Base-by-base conservation (phyloP, 192 early-diverging fungal genomes). In the Coemansia sp. region DNA sequence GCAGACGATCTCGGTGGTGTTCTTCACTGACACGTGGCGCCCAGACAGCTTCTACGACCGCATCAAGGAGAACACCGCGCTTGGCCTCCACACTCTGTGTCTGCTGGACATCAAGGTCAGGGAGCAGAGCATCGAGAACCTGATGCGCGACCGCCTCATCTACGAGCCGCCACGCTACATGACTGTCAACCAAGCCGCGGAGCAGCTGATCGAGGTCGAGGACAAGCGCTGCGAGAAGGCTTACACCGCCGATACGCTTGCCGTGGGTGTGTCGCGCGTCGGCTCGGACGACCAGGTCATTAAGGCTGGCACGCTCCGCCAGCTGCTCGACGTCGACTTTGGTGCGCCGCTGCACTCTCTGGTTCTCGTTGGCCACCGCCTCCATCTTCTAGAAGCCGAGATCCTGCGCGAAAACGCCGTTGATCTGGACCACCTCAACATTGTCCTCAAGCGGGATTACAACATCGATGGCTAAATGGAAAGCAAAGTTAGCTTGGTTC, bases 161-260 rank as follows among this genome's bases (percentile, higher is more conserved):
- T 99, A 93, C 78, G 97, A 99, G 81, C 94, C 95, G 14, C 97
- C 97, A 63, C 88, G 97, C 53, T 99, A 88, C 85, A 99, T 99
- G 97, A 92, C 93, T 11, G 87, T 96, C 61, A 96, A 97, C 82
- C 87, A 89, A 66, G 92, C 92, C n/a, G 85, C 94, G 43, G 86
- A 91, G 65, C 95, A 99, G 75, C 81, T 99, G 63, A 77, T 99
- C 13, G 95, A 97, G 81, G 85, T 97, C 36, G 94, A 96, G 74
- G 93, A 93, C 14, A 87, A 82, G 19, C 87, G 93, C 34, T 46
- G 74, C 8, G 89, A 90, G 64, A 83, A 88, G 20, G 92, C 89
- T 2, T 98, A 92, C 69, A 84, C 86, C 25, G 79, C 71, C 9
- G 84, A 92, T 68, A 91, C 93, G 13, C 81, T 97, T 54, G 97